A percentile compares a stretch with the other conserved stretches of the same genome.
These are phyloP conservation scores for Starmerella apis DNA, from an alignment of 805 yeast genomes.

Conservation along the genomic window DNA sequence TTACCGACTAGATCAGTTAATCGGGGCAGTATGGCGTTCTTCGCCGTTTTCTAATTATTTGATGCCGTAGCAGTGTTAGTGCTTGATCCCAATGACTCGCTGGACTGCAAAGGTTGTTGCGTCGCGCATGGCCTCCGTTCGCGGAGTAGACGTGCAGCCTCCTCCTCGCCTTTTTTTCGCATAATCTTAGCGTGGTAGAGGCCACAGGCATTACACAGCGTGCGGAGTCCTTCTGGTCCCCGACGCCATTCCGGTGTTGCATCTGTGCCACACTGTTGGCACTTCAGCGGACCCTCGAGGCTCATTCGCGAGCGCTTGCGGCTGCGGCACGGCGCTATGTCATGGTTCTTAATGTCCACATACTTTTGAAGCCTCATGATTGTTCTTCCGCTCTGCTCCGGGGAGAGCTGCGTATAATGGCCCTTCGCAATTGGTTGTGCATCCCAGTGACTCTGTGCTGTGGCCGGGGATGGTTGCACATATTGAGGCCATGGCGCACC, in stretches of 20 bases:
- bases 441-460: not conserved
- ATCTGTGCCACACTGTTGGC: constrained; percentile 43
- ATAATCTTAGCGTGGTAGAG: constrained; percentile 57
- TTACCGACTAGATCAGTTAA: too few species aligned
- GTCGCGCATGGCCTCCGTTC: constrained; percentile 10
- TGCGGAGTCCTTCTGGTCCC: constrained; percentile 67
- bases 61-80: not conserved
- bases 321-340: not conserved
- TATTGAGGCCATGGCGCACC: not conserved
- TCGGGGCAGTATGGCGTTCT: not conserved
- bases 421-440: not conserved
- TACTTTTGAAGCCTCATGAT: constrained; percentile 6
- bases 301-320: constrained; percentile 15
- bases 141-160: constrained; percentile 38
- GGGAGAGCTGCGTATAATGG: not conserved
- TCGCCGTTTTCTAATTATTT: not conserved
- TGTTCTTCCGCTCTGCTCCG: constrained; percentile 1
- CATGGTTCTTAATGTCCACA: not conserved
- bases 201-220: constrained; percentile 78
- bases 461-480: not conserved
- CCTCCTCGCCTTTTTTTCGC: constrained; percentile 45
- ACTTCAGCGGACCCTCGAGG: constrained; percentile 24
- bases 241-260: constrained; percentile 78
- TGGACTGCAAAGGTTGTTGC: too few species aligned
- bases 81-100: not conserved